phyloP scores from a whole-genome alignment of 768 basidiomycete species.

The Pleurotus djamor region DNA sequence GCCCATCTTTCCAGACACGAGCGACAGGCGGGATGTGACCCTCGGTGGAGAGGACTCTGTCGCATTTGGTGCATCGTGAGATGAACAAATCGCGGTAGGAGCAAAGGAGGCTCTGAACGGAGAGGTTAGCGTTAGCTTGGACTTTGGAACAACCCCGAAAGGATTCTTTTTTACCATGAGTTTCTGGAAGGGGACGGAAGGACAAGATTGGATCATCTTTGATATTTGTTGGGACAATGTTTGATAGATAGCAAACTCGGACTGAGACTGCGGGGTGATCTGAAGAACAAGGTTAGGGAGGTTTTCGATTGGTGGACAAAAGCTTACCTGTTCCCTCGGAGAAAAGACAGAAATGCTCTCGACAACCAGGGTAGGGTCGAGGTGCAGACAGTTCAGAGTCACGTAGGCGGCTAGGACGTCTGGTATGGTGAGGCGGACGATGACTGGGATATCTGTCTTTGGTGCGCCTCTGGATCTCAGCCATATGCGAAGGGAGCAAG shows the following conservation, averaged over 20 bases:
- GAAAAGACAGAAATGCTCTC: conserved; percentile 73
- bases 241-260: conserved; percentile 63
- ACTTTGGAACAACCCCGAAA: background rate
- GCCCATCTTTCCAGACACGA: conserved; percentile 44
- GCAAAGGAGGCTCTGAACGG: conserved; percentile 42
- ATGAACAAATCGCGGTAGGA: conserved; percentile 64
- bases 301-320: background rate
- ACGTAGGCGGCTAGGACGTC: conserved; percentile 71
- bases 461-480: conserved; percentile 25
- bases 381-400: conserved; percentile 36
- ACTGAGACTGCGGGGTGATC: conserved; percentile 70
- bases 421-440: conserved; percentile 58
- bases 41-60: conserved; percentile 65
- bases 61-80: conserved; percentile 56
- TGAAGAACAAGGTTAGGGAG: background rate
- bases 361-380: conserved; percentile 38
- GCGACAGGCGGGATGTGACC: conserved; percentile 74
- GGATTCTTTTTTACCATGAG: conserved; percentile 39
- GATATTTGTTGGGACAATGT: conserved; percentile 66
- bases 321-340: conserved; percentile 64
- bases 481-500: conserved; percentile 55
- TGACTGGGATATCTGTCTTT: conserved; percentile 24
- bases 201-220: conserved; percentile 53
- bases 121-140: background rate
- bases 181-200: conserved; percentile 48